Percentiles rank a stretch among this genome's conserved stretches.
Evolutionary conservation across 495 filamentous ascomycete species (phyloP).

Genomic region (Neurospora sp.): DNA sequence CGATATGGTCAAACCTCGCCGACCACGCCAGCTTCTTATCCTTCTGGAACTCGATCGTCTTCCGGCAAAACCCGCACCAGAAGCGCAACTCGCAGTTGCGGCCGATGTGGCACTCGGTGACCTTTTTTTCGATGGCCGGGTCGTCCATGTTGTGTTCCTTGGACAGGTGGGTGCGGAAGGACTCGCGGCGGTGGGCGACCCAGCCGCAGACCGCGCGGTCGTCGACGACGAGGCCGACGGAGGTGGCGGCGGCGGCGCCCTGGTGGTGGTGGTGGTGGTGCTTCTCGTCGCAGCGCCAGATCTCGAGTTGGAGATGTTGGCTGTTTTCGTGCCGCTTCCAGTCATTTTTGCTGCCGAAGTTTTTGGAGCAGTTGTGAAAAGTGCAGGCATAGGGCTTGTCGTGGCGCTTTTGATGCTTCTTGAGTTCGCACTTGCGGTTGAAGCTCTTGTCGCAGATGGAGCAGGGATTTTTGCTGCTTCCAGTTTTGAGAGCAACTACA

Average conservation of each 20-base stretch:
- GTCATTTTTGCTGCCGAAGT: constrained; percentile 87
- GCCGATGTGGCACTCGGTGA: constrained; percentile 50
- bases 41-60: constrained; percentile 45
- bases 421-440: constrained; percentile 57
- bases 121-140: constrained; percentile 33
- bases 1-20: constrained; percentile 82
- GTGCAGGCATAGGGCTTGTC: constrained; percentile 84
- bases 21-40: constrained; percentile 52
- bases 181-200: constrained; percentile 50
- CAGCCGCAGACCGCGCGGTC: constrained; percentile 41
- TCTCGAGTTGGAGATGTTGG: constrained; percentile 67
- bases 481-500: constrained; percentile 14
- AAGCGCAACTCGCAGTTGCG: constrained; percentile 59
- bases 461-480: constrained; percentile 31
- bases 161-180: constrained; percentile 49
- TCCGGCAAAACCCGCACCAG: constrained; percentile 84
- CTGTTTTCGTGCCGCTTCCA: constrained; percentile 95
- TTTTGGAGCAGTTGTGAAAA: constrained; percentile 58
- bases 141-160: constrained; percentile 42
- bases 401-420: constrained; percentile 87
- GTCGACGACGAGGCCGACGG: background rate
- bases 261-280: background rate
- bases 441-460: constrained; percentile 45
- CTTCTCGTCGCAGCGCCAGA: constrained; percentile 61
- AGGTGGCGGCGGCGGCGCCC: background rate